Percentiles rank a stretch among this genome's conserved stretches.
Evolutionary conservation across 2,329 filamentous ascomycete genomes (phyloP).

Genomic region (Pseudofabraea citricarpa): DNA sequence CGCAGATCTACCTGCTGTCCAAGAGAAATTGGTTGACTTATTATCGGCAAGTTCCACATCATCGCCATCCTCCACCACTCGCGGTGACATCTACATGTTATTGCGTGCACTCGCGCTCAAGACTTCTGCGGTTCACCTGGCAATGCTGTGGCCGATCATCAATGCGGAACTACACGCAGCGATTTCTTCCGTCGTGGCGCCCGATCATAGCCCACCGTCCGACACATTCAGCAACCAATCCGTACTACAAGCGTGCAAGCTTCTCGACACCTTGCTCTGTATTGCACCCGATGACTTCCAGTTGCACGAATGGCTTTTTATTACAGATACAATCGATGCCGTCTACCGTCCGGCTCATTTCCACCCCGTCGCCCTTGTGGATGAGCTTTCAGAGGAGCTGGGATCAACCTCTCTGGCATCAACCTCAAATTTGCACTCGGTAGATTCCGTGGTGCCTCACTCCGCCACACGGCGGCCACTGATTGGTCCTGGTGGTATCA

Average conservation of each 20-base stretch:
- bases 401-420: conserved; percentile 20
- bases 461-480: conserved; percentile 31
- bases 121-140: conserved; percentile 73
- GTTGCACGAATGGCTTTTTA: conserved; percentile 95
- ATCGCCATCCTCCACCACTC: conserved; percentile 84
- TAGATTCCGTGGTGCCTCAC: conserved; percentile 13
- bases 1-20: conserved; percentile 64
- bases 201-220: conserved; percentile 55
- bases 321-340: conserved; percentile 94
- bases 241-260: conserved; percentile 86
- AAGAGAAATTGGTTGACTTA: conserved; percentile 84
- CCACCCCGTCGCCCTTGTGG: conserved; percentile 70
- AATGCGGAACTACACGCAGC: conserved; percentile 81
- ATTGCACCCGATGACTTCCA: conserved; percentile 93
- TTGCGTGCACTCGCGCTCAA: conserved; percentile 77
- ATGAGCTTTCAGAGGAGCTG: conserved; percentile 77
- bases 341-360: conserved; percentile 74
- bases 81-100: conserved; percentile 86
- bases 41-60: conserved; percentile 79
- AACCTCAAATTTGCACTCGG: conserved; percentile 7
- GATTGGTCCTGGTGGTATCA: conserved; percentile 40
- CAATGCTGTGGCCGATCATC: conserved; percentile 83
- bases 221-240: conserved; percentile 74
- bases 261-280: conserved; percentile 83
- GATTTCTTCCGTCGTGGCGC: conserved; percentile 67